Base-by-base conservation (phyloP, 331 rosid genomes). In the Spiraea crenata region DNA sequence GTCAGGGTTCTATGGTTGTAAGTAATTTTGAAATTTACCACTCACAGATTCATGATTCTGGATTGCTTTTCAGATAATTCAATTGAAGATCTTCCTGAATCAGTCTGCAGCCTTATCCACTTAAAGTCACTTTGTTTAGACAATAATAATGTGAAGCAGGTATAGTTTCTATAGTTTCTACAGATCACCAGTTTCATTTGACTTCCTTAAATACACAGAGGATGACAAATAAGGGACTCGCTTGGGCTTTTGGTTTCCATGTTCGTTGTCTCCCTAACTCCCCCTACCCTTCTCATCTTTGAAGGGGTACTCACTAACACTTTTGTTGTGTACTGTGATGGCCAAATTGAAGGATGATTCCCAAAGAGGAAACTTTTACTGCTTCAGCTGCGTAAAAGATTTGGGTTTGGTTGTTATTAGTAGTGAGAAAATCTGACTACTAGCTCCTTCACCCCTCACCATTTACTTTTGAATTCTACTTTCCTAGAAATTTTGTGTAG, bases 101-200 rank as follows among this genome's bases (percentile, higher is more conserved):
- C 99, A 1, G 69, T 91, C 59, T 91, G 99, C 90, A 91, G 82
- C 81, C 96, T 95, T 63, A 74, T 81, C 76, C 89, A 95, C 85
- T 66, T 95, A 77, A 95, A 95, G 86, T 89, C 99, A 16, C 91
- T 95, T 76, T 79, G 82, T 81, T 81, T 95, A 44, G 82, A 95
- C 76, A 91, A 91, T 74, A 95, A 95, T 77, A 83, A 82, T 14
- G 89, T 95, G 81, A 88, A 88, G 59, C 90, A 87, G 99, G 99
- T 91, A 81, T 13, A 15, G 3, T 1, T 46, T 44, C 9, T 91
- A 81, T 13, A 15, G 3, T 1, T 46, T 44, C 9, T 5, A 38
- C 35, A 5, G 5, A 38, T 71, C 10, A 5, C 25, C 0, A 11
- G 31, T 66, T 40, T 74, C 50, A 20, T 66, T 49, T 67, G 69